Percentiles rank a stretch among this genome's conserved stretches.
Conservation (phyloP, 805 yeast species). For the Wickerhamiella siamensis region DNA sequence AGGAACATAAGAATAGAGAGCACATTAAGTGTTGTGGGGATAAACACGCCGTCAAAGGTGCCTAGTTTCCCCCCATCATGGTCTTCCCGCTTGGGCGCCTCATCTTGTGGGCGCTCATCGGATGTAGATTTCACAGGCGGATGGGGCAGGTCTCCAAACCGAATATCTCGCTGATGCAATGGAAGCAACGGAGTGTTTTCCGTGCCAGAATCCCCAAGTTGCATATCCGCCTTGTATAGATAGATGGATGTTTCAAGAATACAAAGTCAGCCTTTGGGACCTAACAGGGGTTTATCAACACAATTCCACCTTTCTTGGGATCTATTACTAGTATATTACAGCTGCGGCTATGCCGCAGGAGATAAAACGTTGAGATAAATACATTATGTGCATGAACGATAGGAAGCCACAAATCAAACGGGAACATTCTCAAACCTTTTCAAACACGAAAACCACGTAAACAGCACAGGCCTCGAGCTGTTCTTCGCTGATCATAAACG, state of each 20-base stretch:
- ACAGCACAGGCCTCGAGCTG: conserved; percentile 82
- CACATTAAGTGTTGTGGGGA: conserved; percentile 88
- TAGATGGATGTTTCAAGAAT: no score
- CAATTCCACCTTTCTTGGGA: no score
- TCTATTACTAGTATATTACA: no score
- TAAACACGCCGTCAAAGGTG: conserved; percentile 78
- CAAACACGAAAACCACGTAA: conserved; percentile 72
- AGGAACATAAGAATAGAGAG: conserved; percentile 87
- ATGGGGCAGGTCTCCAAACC: conserved; percentile 3
- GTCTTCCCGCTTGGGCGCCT: neutral
- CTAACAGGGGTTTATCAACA: no score
- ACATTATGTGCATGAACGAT: no score
- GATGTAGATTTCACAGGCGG: no score
- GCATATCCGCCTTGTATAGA: neutral
- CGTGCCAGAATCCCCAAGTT: neutral
- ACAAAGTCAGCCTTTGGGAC: no score
- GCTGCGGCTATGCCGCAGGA: no score
- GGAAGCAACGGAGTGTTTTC: conserved; percentile 6
- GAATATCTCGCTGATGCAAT: conserved; percentile 1
- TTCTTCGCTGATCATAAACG: conserved; percentile 73
- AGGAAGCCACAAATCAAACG: no score
- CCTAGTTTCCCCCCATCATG: conserved; percentile 38
- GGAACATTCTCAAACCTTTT: conserved; percentile 15
- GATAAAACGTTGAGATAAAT: neutral
- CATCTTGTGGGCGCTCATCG: neutral